Base-by-base conservation (phyloP, 1,139 yeast genomes). In the Candida tetrigidarum region DNA sequence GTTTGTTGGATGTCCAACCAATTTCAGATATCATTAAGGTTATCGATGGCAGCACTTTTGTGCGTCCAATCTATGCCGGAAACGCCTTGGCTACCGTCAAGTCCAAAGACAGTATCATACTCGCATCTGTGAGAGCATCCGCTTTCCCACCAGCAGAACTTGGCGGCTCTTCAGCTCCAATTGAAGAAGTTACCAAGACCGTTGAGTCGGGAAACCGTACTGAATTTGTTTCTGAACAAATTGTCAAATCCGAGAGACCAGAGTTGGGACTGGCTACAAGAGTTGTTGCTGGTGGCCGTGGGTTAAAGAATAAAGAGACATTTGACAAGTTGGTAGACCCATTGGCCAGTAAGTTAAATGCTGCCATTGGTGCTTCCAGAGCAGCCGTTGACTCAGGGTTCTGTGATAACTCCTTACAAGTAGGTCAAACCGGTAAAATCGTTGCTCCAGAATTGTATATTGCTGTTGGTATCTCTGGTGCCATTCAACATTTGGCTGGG, bases 311-410 rank as follows among this genome's bases (percentile, higher is more conserved):
- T 64, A 92, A 90, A 68, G 97, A 87, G 62, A 85, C 86, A 48
- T 93, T 93, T 64, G 96, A 89, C 48, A 66, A 78, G 48, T 58
- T 90, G 52, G 74, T 93, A 47, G 83, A 79, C 53, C 99, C 99
- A 42, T 76, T 93, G 54, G 98, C 99, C 10, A 83, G 82, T 46
- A 80, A 88, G 50, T 71, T 93, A 49, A 82, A 84, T 47, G 99
- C 98, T 2, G 98, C 96, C 42, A 87, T 93, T 41, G 99, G 99
- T 60, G 99, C 99, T 9, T 90, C 97, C 6, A 84, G 99, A 66
- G 99, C 97, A 14, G 98, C 98, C 15, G 99, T 93, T 23, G 99
- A 93, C 66, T 80, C 96, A 39, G 98, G 97, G 0, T 91, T 81
- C 65, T 92, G 96, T 60, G 98, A 93, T 63, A 93, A 93, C 69